A percentile compares a stretch with the other conserved stretches of the same genome.
These are phyloP conservation scores for Dioscorea dumetorum DNA, from an alignment of 106 monocot species.

Conservation along the genomic window DNA sequence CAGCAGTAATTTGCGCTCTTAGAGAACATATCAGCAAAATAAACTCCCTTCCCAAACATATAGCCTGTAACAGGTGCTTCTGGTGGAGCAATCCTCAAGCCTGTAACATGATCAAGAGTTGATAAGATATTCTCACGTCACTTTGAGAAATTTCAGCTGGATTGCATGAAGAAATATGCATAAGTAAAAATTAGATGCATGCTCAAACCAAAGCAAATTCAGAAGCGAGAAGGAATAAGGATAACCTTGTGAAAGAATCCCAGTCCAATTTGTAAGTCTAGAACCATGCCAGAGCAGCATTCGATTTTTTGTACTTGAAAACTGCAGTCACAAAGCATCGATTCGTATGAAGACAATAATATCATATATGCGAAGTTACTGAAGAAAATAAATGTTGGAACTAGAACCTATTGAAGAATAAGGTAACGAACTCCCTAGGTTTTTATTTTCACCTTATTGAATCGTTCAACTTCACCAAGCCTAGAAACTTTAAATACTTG, in stretches of 20 bases:
- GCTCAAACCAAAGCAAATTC: too few relatives aligned
- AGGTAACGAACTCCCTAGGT: not conserved
- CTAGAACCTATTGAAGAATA: too few relatives aligned
- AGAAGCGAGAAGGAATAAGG: constrained; percentile 7
- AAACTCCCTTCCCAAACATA: constrained; percentile 97
- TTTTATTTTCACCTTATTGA: constrained; percentile 46
- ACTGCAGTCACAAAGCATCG: constrained; percentile 36
- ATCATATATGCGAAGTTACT: too few relatives aligned
- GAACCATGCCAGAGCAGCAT: constrained; percentile 99
- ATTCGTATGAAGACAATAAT: too few relatives aligned
- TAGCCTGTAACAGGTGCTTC: constrained; percentile 91
- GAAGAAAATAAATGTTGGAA: too few relatives aligned
- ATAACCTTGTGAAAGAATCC: constrained; percentile 90
- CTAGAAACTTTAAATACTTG: constrained; percentile 71
- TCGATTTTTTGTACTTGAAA: constrained; percentile 59
- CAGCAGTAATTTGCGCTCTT: constrained; percentile 99
- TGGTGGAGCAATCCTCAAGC: constrained; percentile 90
- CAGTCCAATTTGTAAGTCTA: constrained; percentile 90
- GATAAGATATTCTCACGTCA: not conserved
- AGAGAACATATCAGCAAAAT: constrained; percentile 99
- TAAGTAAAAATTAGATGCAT: too few relatives aligned
- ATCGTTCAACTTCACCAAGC: constrained; percentile 54
- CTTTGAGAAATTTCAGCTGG: too few relatives aligned
- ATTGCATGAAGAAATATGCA: too few relatives aligned
- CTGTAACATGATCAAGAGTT: constrained; percentile 16